Base-by-base conservation (phyloP, 2,329 filamentous ascomycete species). In the Fusarium sp. region DNA sequence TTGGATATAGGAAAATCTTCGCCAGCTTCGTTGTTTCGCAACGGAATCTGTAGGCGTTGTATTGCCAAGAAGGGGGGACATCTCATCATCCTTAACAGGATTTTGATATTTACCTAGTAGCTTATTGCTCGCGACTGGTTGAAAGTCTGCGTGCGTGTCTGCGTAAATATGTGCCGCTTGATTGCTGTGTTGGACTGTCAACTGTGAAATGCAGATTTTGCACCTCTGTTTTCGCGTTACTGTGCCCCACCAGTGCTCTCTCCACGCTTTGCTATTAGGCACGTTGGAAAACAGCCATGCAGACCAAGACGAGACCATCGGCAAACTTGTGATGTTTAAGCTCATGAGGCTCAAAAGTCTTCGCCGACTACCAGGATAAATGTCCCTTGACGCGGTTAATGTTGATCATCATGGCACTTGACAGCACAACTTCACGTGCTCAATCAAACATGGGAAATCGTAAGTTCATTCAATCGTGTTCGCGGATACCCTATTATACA, bases 1-100 rank as follows among this genome's bases (percentile, higher is more conserved):
- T 86, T 86, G 85, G 79, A 83, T 83, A 87, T 89, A 89, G 87
- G 87, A 89, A 89, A 86, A 88, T 84, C 88, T 79, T 80, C 85
- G 84, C 79, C 80, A 77, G 69, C 25, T 60, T 78, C 79, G 80
- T 79, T 80, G 76, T 73, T 76, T 69, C 78, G 75, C 78, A 79
- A 64, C 66, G 65, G 52, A 67, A 27, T 42, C 81, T 76, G 80
- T 81, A 85, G 85, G 82, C 83, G 83, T 83, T 79, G 64, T 83
- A 83, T 88, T 87, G 87, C 86, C 86, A 87, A 87, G 84, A 85
- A 88, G 84, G 82, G 86, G 87, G 87, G 83, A 87, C 82, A 89
- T 85, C 73, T 77, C 70, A 75, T 66, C 29, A 75, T 66, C 49
- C 49, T 66, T 77, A 67, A 76, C 68, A 73, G 47, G 58, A 68